phyloP scores from a whole-genome alignment of 2,329 filamentous ascomycete species.

The Aspergillus sp. region DNA sequence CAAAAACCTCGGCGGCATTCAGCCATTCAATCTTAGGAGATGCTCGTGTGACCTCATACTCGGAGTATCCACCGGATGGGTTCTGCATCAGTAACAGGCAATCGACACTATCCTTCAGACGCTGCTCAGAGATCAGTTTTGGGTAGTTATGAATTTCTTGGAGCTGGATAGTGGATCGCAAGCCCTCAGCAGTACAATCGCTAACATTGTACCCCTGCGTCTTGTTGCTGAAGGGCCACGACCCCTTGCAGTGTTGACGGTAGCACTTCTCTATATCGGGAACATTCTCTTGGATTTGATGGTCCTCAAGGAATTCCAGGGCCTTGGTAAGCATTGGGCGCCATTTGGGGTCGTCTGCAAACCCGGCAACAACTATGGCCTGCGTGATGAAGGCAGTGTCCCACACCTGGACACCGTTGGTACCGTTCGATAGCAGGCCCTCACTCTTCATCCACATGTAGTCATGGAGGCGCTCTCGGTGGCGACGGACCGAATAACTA shows the following conservation, averaged over 20 bases:
- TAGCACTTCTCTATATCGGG: conserved; percentile 77
- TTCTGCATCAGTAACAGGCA: conserved; percentile 93
- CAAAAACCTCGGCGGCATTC: conserved; percentile 96
- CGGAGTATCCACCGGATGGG: conserved; percentile 77
- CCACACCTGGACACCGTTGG: conserved; percentile 97
- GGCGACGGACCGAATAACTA: conserved; percentile 67
- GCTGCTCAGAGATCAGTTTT: conserved; percentile 68
- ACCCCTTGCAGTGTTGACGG: conserved; percentile 85
- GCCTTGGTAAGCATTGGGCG: conserved; percentile 79
- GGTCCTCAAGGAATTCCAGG: conserved; percentile 80
- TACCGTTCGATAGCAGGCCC: conserved; percentile 92
- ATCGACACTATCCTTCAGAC: conserved; percentile 85
- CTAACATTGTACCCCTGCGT: conserved; percentile 93
- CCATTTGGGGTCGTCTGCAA: conserved; percentile 76
- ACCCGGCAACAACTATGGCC: conserved; percentile 73
- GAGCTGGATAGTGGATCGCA: conserved; percentile 82
- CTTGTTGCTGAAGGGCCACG: conserved; percentile 92
- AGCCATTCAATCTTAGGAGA: conserved; percentile 77
- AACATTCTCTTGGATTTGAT: conserved; percentile 86
- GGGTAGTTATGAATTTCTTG: conserved; percentile 78
- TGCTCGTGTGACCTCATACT: conserved; percentile 82
- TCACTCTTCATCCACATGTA: conserved; percentile 89
- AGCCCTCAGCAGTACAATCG: conserved; percentile 87
- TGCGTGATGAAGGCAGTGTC: conserved; percentile 91
- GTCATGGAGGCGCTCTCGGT: conserved; percentile 79